Conservation (phyloP, 2,329 filamentous ascomycete genomes). For the Conoideocrella luteorostrata region DNA sequence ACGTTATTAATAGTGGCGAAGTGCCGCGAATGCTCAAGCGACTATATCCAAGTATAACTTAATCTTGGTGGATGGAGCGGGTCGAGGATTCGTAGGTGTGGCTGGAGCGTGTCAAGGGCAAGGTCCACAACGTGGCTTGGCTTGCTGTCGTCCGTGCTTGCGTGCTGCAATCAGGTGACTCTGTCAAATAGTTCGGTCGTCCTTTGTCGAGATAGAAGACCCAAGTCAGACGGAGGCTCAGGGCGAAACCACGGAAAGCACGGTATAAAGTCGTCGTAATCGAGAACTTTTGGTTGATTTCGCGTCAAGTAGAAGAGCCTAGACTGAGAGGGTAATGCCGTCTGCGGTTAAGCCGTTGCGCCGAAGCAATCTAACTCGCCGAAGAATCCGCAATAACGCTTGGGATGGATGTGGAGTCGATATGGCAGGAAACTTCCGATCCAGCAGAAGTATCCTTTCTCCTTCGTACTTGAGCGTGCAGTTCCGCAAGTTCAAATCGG, state of each 20-base stretch:
- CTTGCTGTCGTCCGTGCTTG: not conserved
- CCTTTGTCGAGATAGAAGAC: not conserved
- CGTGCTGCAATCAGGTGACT: conserved; percentile 3
- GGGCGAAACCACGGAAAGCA: too few species aligned
- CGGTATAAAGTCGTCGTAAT: not conserved
- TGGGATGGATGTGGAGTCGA: not conserved
- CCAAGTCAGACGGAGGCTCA: not conserved
- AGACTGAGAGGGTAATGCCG: not conserved
- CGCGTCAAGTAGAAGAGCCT: too few species aligned
- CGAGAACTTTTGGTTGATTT: not conserved
- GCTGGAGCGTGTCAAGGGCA: conserved; percentile 8
- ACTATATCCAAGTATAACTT: not conserved
- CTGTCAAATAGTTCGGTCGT: not conserved
- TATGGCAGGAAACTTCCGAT: conserved; percentile 7
- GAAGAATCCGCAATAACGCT: conserved; percentile 1
- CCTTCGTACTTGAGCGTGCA: too few species aligned
- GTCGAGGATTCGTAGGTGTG: conserved; percentile 8
- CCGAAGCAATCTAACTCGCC: not conserved
- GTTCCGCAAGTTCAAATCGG: too few species aligned
- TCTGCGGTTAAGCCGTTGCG: not conserved
- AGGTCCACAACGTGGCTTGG: conserved; percentile 10
- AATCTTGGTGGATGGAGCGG: not conserved
- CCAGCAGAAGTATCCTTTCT: conserved; percentile 11
- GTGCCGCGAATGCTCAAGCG: conserved; percentile 2
- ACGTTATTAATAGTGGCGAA: conserved; percentile 2